Conservation (phyloP, 192 early-diverging fungal genomes). For the Phlyctochytrium arcticum region DNA sequence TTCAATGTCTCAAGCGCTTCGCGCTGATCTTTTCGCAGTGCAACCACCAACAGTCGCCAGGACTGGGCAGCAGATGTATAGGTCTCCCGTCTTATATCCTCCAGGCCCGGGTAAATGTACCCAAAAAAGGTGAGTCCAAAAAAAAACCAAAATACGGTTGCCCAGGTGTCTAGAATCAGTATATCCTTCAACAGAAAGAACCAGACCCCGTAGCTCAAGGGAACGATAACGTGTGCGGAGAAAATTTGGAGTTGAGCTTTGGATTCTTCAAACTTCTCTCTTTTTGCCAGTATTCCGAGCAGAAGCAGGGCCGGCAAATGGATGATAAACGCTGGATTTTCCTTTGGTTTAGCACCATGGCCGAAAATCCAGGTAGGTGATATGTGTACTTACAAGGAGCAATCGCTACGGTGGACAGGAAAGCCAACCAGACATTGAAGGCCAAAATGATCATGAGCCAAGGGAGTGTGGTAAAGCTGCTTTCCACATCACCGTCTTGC, state of each 20-base stretch:
- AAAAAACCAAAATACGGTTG: neutral
- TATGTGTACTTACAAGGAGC: slow-evolving; percentile 12
- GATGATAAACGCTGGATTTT: slow-evolving; percentile 2
- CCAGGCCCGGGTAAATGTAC: neutral
- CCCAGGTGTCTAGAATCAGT: neutral
- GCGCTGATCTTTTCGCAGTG: no score
- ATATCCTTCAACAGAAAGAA: neutral
- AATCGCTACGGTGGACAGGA: neutral
- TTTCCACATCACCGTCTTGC: no score
- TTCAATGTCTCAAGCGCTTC: no score
- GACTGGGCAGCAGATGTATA: neutral
- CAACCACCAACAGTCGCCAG: neutral
- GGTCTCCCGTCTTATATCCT: slow-evolving; percentile 3
- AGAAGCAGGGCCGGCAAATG: slow-evolving; percentile 2
- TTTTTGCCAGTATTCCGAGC: neutral
- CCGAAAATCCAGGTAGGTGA: neutral
- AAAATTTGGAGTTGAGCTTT: slow-evolving; percentile 27
- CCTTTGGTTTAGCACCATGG: neutral
- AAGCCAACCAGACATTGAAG: no score
- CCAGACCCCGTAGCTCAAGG: neutral
- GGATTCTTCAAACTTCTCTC: slow-evolving; percentile 17
- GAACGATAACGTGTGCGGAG: neutral
- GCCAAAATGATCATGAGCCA: no score
- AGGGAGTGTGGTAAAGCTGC: no score
- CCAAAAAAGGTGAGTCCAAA: neutral